Evolutionary conservation across 1,284 basidiomycete species (phyloP), one percentile per base, ranked within the genome.

Genomic region (Hypsizygus ulmarius): DNA sequence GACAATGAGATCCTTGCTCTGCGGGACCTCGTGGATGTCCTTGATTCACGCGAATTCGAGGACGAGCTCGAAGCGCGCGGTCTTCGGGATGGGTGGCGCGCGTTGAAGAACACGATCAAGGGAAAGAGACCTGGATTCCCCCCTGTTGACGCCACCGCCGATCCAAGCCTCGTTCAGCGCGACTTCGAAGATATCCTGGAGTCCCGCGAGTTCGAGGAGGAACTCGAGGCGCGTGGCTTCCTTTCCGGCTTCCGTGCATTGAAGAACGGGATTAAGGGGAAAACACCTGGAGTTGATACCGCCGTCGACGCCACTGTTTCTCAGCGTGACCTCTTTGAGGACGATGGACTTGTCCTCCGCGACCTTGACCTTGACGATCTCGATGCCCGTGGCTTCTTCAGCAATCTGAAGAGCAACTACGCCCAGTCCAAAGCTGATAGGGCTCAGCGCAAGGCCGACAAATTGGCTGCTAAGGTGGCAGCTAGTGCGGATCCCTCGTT

Each of bases 331-430:
- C 21, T 25, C 21, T 25, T 7, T 4, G 21, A 25, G 4, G 21
- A 25, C 3, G 21, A 25, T 4, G 3, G 3, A 4, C 21, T 25
- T 7, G 21, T 19, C 15, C 5, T 44, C n/a, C 5, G 30, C 38
- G 16, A 37, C 15, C 47, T 43, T 1, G 47, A 43, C 12, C 35
- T 52, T 11, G 46, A 45, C 10, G 43, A 45, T 16, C 47, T 52
- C 36, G 42, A 42, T 2, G 30, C 43, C 11, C 43, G 49, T 14
- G 30, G 30, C 14, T 35, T 33, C 11, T 39, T 7, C 4, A 12
- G 10, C 36, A 39, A 39, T 8, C 11, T 45, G 15, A 45, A 46
- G 18, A 37, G 16, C 37, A 40, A 46, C 16, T 46, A 40, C 45
- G 2, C 4, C 21, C 21, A 25, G 21, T 3, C 21, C 4, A 25